Base-by-base conservation (phyloP, 768 basidiomycete genomes). In the Postia placenta region DNA sequence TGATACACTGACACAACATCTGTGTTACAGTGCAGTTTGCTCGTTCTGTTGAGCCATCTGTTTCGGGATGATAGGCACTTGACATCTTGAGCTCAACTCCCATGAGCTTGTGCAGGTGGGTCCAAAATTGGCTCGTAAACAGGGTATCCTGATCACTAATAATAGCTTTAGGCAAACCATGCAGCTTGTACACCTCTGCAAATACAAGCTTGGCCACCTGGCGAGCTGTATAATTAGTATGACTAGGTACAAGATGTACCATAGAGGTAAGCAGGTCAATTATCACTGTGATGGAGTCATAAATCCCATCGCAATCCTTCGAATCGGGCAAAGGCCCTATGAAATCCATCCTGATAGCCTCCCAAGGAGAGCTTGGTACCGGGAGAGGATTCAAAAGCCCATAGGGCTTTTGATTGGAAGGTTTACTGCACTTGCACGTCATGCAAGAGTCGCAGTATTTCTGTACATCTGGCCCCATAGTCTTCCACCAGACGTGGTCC, bases 261-360 rank as follows among this genome's bases (percentile, higher is more conserved):
- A 55, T 39, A 11, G 36, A 11, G 2, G 61, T 64, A 28, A 50
- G 53, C 14, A 22, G 54, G 47, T 51, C 58, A 15, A 65, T 63
- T 2, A 63, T 49, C 3, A 63, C 53, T 14, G 42, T 46, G 4
- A 64, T 53, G 27, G 52, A 52, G 43, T 64, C 64, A 49, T 52
- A 65, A 0, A 50, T 24, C 2, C 62, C 58, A 40, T 52, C 22
- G 11, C 56, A 27, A 20, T 62, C 64, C n/a, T 55, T 59, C 1
- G 54, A 57, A 22, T 55, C 48, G 5, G 65, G 71, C 2, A 74
- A 51, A 1, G 64, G 66, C 0, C 64, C 70, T 0, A 73, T 47
- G 30, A 73, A 73, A 49, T 74, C 72, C 24, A 74, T 69, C 0
- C 65, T 66, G 0, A 75, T 68, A 0, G 63, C 61, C 6, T 68